Evolutionary conservation across 179 eudicot genomes (phyloP), one percentile per base, ranked within the genome.

Genomic region (Patellifolia procumbens): DNA sequence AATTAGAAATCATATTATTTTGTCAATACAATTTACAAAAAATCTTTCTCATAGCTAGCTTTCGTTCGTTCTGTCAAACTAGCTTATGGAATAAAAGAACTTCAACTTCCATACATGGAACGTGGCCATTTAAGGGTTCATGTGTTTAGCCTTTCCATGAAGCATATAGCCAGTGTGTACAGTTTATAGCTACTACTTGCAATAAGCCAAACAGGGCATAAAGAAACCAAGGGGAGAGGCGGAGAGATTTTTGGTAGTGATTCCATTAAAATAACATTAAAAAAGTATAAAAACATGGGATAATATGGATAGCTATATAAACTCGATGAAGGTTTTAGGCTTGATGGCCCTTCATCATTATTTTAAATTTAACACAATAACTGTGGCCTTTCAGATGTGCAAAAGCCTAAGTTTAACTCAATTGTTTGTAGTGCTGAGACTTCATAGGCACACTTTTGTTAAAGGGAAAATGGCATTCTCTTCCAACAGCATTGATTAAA

Each of bases 361-460:
- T 16, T 31, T 32, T 34, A 15, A 62, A 29, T n/a, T n/a, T 26
- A 26, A 12, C 39, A 34, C 12, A 35, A 62, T 39, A 55, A 62
- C 34, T 34, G 0, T 68, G 56, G 22, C 72, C 72, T 68, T 68
- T 68, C 72, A 68, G 24, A 68, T 68, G 46, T 26, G 26, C n/a
- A 7, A 68, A 15, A 68, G 72, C 56, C 58, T 22, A 68, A 68
- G 70, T 48, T 48, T 13, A 4, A 24, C 16, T 43, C 3, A 51
- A 51, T 4, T 46, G 32, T 28, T 28, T 16, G 12, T 28, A 17
- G 10, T 24, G 34, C 24, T 43, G 2, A 43, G 37, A 68, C 56
- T 48, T 68, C 56, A 28, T 16, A 12, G 22, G 45, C 34, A 68
- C 55, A 48, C 56, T 15, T 15, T 24, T 13, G 22, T 68, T 5